Percentiles rank a stretch among this genome's conserved stretches.
These are phyloP conservation scores for Ogataea angusta DNA, from an alignment of 805 yeast genomes.

Conservation along the genomic window DNA sequence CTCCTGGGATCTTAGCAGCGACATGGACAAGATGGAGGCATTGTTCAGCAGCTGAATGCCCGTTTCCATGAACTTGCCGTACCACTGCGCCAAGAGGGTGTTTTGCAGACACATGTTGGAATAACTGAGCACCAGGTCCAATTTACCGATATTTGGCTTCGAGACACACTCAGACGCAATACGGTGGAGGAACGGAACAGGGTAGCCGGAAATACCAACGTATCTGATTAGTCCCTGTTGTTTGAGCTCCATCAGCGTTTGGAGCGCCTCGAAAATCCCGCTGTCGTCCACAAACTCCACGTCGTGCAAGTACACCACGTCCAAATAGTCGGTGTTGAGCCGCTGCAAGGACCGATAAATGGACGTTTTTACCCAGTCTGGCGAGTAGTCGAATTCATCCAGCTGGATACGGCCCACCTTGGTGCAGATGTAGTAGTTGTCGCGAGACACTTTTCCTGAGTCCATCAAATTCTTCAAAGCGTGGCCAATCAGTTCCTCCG, in stretches of 20 bases:
- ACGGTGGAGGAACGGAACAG: conserved; percentile 61
- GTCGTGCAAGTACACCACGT: conserved; percentile 84
- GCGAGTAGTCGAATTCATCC: conserved; percentile 72
- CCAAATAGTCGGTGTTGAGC: conserved; percentile 65
- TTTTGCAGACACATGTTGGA: conserved; percentile 83
- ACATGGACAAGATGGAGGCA: conserved; percentile 88
- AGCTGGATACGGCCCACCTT: conserved; percentile 77
- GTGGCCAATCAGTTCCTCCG: conserved; percentile 70
- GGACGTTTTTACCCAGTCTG: conserved; percentile 55
- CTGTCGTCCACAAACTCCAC: conserved; percentile 69
- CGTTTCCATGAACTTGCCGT: conserved; percentile 48
- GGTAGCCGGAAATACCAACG: conserved; percentile 86
- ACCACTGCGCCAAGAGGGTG: conserved; percentile 44
- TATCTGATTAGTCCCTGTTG: conserved; percentile 57
- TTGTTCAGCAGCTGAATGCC: conserved; percentile 60
- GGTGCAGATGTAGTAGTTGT: conserved; percentile 67
- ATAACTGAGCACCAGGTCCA: conserved; percentile 78
- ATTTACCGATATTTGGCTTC: conserved; percentile 48
- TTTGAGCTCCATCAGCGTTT: conserved; percentile 57
- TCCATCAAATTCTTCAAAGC: conserved; percentile 45
- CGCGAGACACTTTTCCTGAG: conserved; percentile 45
- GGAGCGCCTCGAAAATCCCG: conserved; percentile 60
- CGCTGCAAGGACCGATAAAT: conserved; percentile 66
- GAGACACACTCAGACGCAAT: conserved; percentile 41
- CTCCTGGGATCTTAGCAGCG: conserved; percentile 63